A percentile compares a stretch with the other conserved stretches of the same genome.
These are phyloP conservation scores for Jackrogersella minutella DNA, from an alignment of 495 filamentous ascomycete genomes.

Conservation along the genomic window DNA sequence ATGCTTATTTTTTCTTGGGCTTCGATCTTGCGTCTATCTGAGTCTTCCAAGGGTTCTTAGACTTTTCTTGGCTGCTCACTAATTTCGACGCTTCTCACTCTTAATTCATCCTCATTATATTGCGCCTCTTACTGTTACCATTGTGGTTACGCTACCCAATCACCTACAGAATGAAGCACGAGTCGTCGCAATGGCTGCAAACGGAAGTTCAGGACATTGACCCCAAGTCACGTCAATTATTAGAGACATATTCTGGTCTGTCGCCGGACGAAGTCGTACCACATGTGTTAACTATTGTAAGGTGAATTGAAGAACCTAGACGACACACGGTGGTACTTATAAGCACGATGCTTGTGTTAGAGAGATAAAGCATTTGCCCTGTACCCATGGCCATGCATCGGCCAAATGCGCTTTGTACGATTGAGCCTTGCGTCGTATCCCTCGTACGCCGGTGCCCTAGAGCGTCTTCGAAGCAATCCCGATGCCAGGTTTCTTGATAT, in stretches of 20 bases:
- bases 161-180: neutral
- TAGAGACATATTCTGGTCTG: conserved; percentile 2
- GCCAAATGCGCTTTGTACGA: conserved; percentile 8
- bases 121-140: neutral
- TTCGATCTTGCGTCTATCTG: neutral
- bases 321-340: neutral
- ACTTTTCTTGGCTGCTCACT: neutral
- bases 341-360: neutral
- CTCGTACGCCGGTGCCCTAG: neutral
- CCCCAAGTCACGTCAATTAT: neutral
- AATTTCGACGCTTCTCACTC: neutral
- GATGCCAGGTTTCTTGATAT: conserved; percentile 1
- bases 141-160: neutral
- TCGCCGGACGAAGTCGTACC: conserved; percentile 6
- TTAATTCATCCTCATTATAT: neutral
- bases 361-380: conserved; percentile 12
- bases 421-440: conserved; percentile 7
- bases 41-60: neutral
- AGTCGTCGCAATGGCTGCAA: conserved; percentile 4
- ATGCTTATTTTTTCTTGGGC: neutral
- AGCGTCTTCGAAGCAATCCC: conserved; percentile 2
- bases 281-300: conserved; percentile 8
- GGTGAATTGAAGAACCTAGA: conserved; percentile 2
- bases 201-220: conserved; percentile 4
- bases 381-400: conserved; percentile 10